phyloP scores from a whole-genome alignment of 306 rosid genomes.

The Pachyrhizus erosus region DNA sequence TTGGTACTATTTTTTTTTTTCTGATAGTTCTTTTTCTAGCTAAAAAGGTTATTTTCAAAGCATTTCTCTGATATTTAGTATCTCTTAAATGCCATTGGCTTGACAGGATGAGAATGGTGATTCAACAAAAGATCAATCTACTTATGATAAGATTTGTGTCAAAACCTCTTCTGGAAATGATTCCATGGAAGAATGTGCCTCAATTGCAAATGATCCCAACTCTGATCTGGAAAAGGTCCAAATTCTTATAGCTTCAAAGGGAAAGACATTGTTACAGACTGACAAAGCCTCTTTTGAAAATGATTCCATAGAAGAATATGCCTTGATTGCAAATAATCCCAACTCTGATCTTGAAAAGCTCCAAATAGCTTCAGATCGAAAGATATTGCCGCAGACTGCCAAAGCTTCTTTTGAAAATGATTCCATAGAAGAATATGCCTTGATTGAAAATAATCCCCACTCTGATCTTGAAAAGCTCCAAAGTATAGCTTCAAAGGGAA shows the following conservation, averaged over 20 bases:
- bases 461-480: background rate
- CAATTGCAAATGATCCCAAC: constrained; percentile 44
- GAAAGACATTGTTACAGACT: constrained; percentile 59
- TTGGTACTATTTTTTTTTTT: background rate
- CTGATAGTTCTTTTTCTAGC: background rate
- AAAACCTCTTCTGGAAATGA: constrained; percentile 41
- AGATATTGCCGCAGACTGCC: background rate
- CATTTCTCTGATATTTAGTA: background rate
- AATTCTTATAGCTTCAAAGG: constrained; percentile 55
- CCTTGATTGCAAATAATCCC: constrained; percentile 45
- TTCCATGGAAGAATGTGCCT: constrained; percentile 20
- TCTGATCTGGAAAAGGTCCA: constrained; percentile 53
- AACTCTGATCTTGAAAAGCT: constrained; percentile 50
- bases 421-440: background rate
- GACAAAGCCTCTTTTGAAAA: too few relatives aligned
- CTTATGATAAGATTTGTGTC: constrained; percentile 46
- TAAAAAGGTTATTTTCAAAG: background rate
- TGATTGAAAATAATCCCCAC: background rate
- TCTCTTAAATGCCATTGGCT: constrained; percentile 39
- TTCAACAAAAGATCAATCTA: constrained; percentile 40
- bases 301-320: constrained; percentile 27
- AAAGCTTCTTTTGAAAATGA: background rate
- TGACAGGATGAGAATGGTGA: constrained; percentile 57
- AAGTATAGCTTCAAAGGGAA: background rate
- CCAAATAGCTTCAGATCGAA: background rate